Evolutionary conservation across 1,139 yeast species (phyloP).

Genomic region (Kurtzmaniella quercitrusa): DNA sequence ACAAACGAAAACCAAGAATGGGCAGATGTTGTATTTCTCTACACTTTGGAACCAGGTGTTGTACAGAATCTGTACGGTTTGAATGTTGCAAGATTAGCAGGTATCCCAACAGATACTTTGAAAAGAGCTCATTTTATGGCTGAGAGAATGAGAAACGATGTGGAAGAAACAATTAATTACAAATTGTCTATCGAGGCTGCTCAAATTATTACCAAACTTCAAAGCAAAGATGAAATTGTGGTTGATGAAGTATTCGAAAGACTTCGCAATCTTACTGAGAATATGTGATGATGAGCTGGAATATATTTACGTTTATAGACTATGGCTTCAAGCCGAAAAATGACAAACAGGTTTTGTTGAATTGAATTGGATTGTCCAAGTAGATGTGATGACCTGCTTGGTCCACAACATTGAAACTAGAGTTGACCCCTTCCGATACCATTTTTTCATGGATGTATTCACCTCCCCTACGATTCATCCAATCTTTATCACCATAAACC

Average conservation of each 20-base stretch:
- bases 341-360: slow-evolving; percentile 25
- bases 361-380: slow-evolving; percentile 34
- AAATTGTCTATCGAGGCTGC: slow-evolving; percentile 5
- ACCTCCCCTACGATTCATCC: slow-evolving; percentile 46
- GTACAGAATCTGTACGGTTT: slow-evolving; percentile 71
- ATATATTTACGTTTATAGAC: neutral
- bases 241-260: neutral
- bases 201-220: slow-evolving; percentile 6
- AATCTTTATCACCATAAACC: slow-evolving; percentile 43
- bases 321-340: slow-evolving; percentile 20
- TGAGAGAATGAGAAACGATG: slow-evolving; percentile 29
- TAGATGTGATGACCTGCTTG: slow-evolving; percentile 44
- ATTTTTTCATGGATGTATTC: slow-evolving; percentile 28
- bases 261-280: neutral
- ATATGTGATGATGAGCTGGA: neutral
- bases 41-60: slow-evolving; percentile 55
- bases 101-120: slow-evolving; percentile 50
- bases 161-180: slow-evolving; percentile 18
- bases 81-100: slow-evolving; percentile 73
- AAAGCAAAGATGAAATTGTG: neutral
- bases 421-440: slow-evolving; percentile 13
- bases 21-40: slow-evolving; percentile 54
- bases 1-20: slow-evolving; percentile 25
- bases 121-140: slow-evolving; percentile 47
- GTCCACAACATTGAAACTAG: slow-evolving; percentile 21